Evolutionary conservation across 371 early-diverging fungal genomes (phyloP).

Genomic region (Nematocida sp.): DNA sequence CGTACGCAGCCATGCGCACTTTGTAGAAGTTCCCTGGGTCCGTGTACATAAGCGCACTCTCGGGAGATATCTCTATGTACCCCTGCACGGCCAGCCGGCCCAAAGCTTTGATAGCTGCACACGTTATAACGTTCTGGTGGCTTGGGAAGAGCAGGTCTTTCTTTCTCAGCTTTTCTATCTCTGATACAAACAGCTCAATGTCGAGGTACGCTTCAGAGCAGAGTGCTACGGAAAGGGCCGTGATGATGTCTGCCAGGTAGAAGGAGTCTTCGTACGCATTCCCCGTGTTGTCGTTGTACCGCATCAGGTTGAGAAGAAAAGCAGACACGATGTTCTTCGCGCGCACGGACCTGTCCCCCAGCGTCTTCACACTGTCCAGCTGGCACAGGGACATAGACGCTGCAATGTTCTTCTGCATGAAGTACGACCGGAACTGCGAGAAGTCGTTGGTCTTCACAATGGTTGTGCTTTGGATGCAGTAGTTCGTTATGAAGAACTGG

Average conservation of each 20-base stretch:
- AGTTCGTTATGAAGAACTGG: conserved; percentile 63
- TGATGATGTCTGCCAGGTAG: conserved; percentile 59
- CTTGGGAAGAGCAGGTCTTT: conserved; percentile 64
- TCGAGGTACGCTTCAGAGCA: conserved; percentile 31
- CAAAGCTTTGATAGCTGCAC: conserved; percentile 53
- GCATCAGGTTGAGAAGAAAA: conserved; percentile 63
- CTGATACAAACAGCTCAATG: conserved; percentile 30
- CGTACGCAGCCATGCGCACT: conserved; percentile 62
- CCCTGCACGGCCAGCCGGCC: conserved; percentile 56
- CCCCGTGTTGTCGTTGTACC: conserved; percentile 64
- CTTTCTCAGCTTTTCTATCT: conserved; percentile 63
- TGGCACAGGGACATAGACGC: conserved; percentile 51
- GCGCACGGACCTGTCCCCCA: conserved; percentile 37
- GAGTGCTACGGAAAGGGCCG: conserved; percentile 50
- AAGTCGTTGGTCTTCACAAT: conserved; percentile 63
- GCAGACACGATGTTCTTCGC: conserved; percentile 57
- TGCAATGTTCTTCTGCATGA: conserved; percentile 62
- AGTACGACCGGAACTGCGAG: conserved; percentile 57
- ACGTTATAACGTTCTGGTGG: conserved; percentile 60
- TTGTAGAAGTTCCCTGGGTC: conserved; percentile 57
- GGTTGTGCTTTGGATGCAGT: conserved; percentile 63
- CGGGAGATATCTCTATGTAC: conserved; percentile 41
- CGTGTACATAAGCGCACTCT: conserved; percentile 46
- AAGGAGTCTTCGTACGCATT: conserved; percentile 61
- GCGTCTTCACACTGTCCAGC: conserved; percentile 35